Percentiles rank a stretch among this genome's conserved stretches.
Evolutionary conservation across 495 filamentous ascomycete genomes (phyloP).

Genomic region (Penicillium cinerascens): DNA sequence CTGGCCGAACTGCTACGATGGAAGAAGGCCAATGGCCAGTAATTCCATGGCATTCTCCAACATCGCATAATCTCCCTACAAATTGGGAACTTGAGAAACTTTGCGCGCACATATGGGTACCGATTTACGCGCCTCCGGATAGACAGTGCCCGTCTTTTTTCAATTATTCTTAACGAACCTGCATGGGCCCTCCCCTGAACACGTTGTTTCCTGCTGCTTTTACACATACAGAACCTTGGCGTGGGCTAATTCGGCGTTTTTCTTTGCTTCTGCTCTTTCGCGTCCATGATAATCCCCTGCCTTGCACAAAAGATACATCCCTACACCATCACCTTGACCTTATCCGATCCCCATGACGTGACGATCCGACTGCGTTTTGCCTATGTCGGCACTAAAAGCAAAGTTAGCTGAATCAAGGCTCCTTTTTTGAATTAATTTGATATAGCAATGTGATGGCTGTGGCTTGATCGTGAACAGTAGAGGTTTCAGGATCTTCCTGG

Average conservation of each 20-base stretch:
- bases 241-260: conserved; percentile 37
- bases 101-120: conserved; percentile 37
- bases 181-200: conserved; percentile 9
- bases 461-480: not conserved
- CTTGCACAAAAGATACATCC: conserved; percentile 19
- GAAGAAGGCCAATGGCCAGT: conserved; percentile 47
- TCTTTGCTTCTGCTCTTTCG: conserved; percentile 12
- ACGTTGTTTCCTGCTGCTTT: conserved; percentile 21
- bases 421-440: not conserved
- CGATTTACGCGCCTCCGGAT: conserved; percentile 31
- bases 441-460: not conserved
- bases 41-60: too few species aligned
- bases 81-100: not conserved
- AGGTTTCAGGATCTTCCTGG: too few species aligned
- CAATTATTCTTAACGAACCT: conserved; percentile 11
- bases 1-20: conserved; percentile 81
- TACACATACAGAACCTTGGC: conserved; percentile 25
- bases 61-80: not conserved
- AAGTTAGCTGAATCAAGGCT: not conserved
- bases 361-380: conserved; percentile 7
- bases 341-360: conserved; percentile 13
- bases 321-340: not conserved
- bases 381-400: conserved; percentile 4
- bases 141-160: conserved; percentile 6
- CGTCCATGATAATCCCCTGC: conserved; percentile 10